Evolutionary conservation across 108 stramenopile species (phyloP), one percentile per base, ranked within the genome.

Genomic region (Mayamaea pseudoterrestris): DNA sequence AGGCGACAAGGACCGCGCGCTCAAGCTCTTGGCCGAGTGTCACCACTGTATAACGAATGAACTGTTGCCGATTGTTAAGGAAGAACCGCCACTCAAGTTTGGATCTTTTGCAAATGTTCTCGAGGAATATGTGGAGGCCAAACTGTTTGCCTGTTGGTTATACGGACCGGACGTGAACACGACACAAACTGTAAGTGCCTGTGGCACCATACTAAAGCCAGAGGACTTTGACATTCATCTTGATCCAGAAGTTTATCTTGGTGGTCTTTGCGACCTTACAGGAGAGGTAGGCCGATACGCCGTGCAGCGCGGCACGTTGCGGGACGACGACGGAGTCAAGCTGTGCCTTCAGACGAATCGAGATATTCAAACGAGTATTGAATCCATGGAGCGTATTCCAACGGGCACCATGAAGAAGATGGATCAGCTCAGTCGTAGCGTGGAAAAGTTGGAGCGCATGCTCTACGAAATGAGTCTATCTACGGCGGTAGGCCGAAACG

Each of bases 251-350:
- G 91, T 93, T 36, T 96, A 96, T 51, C 64, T 96, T 3, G 95
- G 96, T 7, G 96, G 93, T 0, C 27, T 97, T n/a, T 90, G 91
- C 30, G 96, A 98, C 58, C 58, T 98, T 16, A 93, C 93, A 6
- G 96, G 96, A 6, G 96, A 98, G 58, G 68, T 98, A 31, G 94
- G 93, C 18, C 58, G 96, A n/a, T 85, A 65, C 51, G 94, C 90
- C 7, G 93, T 98, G 17, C 66, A 77, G 12, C 54, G 66, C 4
- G 96, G 92, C 23, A 93, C 96, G 4, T 61, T 50, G 17, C 63
- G 96, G n/a, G 90, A 95, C 51, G 35, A 51, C 18, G 74, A 73
- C 20, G 66, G 67, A 20, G 85, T 92, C 17, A 46, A 54, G 6
- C 44, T 55, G 12, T 87, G 73, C 45, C 53, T 85, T 14, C 75